Percentiles rank a stretch among this genome's conserved stretches.
Evolutionary conservation across 208 protist species (phyloP).

Genomic region (Entamoeba histolytica): DNA sequence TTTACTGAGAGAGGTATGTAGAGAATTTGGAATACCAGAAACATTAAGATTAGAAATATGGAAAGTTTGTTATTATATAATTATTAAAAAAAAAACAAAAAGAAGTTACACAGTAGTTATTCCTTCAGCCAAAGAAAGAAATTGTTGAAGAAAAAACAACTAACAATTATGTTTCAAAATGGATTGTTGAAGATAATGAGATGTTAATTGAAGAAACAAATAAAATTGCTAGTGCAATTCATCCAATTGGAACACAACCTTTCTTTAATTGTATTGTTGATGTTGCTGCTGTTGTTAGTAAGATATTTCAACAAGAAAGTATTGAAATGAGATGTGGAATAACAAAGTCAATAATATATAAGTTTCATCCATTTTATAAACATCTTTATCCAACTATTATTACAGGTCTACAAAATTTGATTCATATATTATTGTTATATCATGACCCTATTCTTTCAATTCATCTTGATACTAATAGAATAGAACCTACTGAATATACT

Average conservation of each 20-base stretch:
- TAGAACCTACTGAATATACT: background rate
- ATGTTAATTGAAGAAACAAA: background rate
- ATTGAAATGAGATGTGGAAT: background rate
- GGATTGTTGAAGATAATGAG: too few relatives aligned
- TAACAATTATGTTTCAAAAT: too few relatives aligned
- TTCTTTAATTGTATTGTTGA: background rate
- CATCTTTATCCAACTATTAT: background rate
- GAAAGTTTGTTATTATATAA: background rate
- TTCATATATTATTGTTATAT: background rate
- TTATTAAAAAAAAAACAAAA: too few relatives aligned
- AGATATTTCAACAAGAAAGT: background rate
- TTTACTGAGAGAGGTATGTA: background rate
- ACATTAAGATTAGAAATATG: background rate
- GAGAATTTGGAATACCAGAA: background rate
- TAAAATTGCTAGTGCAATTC: background rate
- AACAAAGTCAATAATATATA: background rate
- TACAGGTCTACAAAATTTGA: background rate
- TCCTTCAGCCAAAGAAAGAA: background rate
- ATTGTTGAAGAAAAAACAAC: background rate
- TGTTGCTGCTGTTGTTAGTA: background rate
- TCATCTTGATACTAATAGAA: background rate
- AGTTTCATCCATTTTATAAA: background rate
- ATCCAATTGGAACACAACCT: background rate
- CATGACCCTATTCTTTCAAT: background rate
- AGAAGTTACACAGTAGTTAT: background rate